Conservation (phyloP, 441 rosid genomes). For the Gossypium schwendimanii region DNA sequence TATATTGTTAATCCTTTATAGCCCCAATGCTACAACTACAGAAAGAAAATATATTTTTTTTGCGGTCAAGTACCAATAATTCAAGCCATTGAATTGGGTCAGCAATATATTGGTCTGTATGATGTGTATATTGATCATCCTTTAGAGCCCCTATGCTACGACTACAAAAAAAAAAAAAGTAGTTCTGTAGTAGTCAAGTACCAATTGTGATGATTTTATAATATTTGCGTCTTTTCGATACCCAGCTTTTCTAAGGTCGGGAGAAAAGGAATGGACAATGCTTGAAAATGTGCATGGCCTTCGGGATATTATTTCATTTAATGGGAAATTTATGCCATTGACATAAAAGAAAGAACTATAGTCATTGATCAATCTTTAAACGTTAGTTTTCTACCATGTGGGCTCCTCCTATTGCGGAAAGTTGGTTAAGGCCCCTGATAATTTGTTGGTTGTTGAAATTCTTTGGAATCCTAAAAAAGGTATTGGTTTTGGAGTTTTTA, state of each 20-base stretch:
- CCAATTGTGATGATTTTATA: not conserved
- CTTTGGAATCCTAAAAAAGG: not conserved
- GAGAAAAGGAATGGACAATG: not conserved
- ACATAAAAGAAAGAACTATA: not conserved
- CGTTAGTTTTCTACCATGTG: not conserved
- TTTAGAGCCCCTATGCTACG: too few relatives aligned
- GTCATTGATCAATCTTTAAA: not conserved
- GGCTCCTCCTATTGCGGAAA: not conserved
- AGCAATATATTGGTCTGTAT: too few relatives aligned
- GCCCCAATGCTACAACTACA: too few relatives aligned
- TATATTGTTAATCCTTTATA: not conserved
- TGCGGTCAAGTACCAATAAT: too few relatives aligned
- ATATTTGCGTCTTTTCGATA: not conserved
- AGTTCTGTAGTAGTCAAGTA: not conserved
- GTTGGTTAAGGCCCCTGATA: not conserved
- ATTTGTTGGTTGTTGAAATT: constrained; percentile 3
- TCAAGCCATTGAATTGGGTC: too few relatives aligned
- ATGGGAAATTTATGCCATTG: not conserved
- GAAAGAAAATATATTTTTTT: too few relatives aligned
- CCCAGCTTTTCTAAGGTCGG: not conserved
- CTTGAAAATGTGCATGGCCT: not conserved
- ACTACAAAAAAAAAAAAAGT: not conserved
- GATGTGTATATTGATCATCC: not conserved
- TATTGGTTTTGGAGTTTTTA: not conserved
- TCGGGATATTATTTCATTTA: not conserved